These are phyloP conservation scores for Huntiella moniliformis DNA, from an alignment of 2,329 filamentous ascomycete genomes.

Conservation along the genomic window DNA sequence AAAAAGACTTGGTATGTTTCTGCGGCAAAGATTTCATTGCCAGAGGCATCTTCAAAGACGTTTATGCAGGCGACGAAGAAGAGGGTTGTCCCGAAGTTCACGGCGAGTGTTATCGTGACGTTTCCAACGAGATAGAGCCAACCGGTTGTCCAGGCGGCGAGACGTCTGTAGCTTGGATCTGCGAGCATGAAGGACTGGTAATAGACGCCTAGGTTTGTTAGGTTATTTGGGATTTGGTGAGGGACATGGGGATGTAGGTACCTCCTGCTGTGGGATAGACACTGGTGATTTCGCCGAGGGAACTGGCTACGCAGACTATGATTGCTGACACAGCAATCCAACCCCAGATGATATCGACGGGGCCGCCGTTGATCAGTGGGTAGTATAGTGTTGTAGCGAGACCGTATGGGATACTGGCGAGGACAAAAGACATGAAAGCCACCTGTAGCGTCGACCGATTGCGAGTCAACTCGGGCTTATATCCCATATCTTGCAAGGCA, in stretches of 20 bases:
- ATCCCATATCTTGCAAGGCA: conserved; percentile 43
- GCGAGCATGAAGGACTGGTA: conserved; percentile 64
- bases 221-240: neutral
- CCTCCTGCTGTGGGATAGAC: conserved; percentile 61
- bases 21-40: conserved; percentile 25
- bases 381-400: conserved; percentile 52
- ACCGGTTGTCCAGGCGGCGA: conserved; percentile 53
- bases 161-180: conserved; percentile 36
- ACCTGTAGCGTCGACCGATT: conserved; percentile 50
- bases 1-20: conserved; percentile 49
- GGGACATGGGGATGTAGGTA: conserved; percentile 11
- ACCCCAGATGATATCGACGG: conserved; percentile 53
- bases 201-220: conserved; percentile 34
- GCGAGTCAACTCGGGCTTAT: conserved; percentile 44
- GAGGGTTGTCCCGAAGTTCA: conserved; percentile 62
- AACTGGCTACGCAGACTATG: conserved; percentile 51
- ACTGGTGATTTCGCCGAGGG: conserved; percentile 55
- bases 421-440: conserved; percentile 59
- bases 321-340: conserved; percentile 51
- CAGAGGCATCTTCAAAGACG: conserved; percentile 30
- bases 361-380: conserved; percentile 46
- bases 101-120: conserved; percentile 65
- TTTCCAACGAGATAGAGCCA: conserved; percentile 66
- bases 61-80: conserved; percentile 37
- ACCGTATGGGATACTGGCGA: conserved; percentile 57